Evolutionary conservation across 140 eudicot genomes (phyloP), one percentile per base, ranked within the genome.

Genomic region (Flaveria floridana): DNA sequence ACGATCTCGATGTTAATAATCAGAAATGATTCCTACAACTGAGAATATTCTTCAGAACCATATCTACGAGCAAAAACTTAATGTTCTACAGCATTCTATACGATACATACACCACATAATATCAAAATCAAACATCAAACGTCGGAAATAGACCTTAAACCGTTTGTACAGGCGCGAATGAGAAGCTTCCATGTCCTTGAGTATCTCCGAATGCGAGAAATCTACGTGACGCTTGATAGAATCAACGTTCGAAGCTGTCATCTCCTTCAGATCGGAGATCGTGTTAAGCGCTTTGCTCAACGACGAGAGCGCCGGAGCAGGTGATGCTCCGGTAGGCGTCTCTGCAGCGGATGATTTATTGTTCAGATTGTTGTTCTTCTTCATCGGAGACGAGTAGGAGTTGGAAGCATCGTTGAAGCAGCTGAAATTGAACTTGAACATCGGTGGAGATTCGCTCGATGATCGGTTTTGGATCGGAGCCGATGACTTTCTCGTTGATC

Each of bases 151-250:
- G 66, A 91, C 97, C 97, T 91, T 86, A 78, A 73, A 70, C 52
- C 95, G 81, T 51, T 91, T 91, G 42, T 91, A 91, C 2, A 91
- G 83, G 30, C 97, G 96, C 56, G 87, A 83, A 52, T 85, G 82
- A 74, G 88, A 87, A 55, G 94, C 86, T 52, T 91, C 91, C 39
- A 72, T 56, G 48, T 91, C 97, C 88, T 87, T 91, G n/a, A 81
- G 30, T 58, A 91, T 84, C 85, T 85, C 97, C 14, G 87, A 63
- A 65, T 91, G 95, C 53, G 97, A 89, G 44, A 85, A 82, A 25
- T 91, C 97, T 21, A 86, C 67, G 18, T 85, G 96, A 18, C 88
- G 83, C 88, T 89, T 91, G 39, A 91, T 53, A 9, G 89, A 80
- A 9, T 91, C 96, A 62, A 91, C 56, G 20, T 74, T 82, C 2